These are phyloP conservation scores for Cercospora brassicicola DNA, from an alignment of 2,329 filamentous ascomycete species.

Conservation along the genomic window DNA sequence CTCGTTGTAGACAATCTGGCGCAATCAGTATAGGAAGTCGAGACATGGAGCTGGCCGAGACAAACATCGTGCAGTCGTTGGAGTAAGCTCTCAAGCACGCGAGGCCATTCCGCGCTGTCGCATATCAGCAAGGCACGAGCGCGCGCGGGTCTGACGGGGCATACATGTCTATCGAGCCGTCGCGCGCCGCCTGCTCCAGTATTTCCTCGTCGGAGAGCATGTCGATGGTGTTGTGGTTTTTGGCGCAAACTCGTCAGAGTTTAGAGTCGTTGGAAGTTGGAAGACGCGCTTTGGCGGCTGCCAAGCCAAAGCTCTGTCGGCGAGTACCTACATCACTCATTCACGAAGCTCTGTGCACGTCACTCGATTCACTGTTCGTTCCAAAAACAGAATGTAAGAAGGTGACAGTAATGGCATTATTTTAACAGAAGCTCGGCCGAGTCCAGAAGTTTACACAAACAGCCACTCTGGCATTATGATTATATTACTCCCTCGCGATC, in stretches of 20 bases:
- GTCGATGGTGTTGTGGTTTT: constrained; percentile 12
- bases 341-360: neutral
- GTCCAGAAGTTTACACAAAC: neutral
- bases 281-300: constrained; percentile 7
- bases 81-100: constrained; percentile 64
- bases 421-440: neutral
- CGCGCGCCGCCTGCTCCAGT: constrained; percentile 57
- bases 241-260: constrained; percentile 27
- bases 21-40: constrained; percentile 2
- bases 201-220: constrained; percentile 49
- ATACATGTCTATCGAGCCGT: constrained; percentile 61
- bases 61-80: constrained; percentile 66
- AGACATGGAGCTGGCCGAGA: constrained; percentile 11
- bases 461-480: neutral
- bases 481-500: neutral
- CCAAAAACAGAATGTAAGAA: neutral
- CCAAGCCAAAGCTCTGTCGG: neutral
- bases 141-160: constrained; percentile 29
- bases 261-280: constrained; percentile 1
- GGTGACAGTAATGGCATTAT: neutral
- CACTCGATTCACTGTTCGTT: neutral
- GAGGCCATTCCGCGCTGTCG: constrained; percentile 67
- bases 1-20: constrained; percentile 70
- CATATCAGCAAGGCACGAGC: constrained; percentile 24
- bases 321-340: neutral